These are phyloP conservation scores for Ensete glaucum DNA, from an alignment of 176 grass and related monocot genomes.

Conservation along the genomic window DNA sequence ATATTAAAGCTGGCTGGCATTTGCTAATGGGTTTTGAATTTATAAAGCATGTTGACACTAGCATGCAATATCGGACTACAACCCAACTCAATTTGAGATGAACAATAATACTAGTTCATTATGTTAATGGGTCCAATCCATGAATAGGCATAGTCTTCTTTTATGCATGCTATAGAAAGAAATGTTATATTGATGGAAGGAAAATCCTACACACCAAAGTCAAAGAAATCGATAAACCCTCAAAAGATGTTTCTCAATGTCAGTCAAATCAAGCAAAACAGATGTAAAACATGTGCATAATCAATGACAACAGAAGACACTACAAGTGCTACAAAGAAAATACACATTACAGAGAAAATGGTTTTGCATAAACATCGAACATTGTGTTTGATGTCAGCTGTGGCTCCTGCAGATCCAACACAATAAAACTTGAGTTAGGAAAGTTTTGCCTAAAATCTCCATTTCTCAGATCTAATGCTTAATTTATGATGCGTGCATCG, in stretches of 20 bases:
- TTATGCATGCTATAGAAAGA: background rate
- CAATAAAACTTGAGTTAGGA: background rate
- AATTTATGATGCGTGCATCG: no score
- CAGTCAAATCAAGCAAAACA: background rate
- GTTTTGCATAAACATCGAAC: conserved; percentile 85
- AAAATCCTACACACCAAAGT: no score
- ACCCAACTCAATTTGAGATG: no score
- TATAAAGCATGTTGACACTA: no score
- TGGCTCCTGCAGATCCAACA: conserved; percentile 53
- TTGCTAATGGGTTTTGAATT: no score
- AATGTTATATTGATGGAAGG: background rate
- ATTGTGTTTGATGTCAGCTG: conserved; percentile 48
- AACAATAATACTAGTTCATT: no score
- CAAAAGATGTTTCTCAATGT: background rate
- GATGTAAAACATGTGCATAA: background rate
- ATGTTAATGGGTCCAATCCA: no score
- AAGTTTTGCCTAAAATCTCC: background rate
- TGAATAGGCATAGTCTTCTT: no score
- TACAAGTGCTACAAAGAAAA: background rate
- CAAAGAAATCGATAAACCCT: background rate
- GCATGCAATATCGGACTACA: no score
- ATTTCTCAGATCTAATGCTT: no score
- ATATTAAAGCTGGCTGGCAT: no score
- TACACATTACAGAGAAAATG: conserved; percentile 55
- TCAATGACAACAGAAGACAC: background rate